A percentile compares a stretch with the other conserved stretches of the same genome.
phyloP scores from a whole-genome alignment of 1,139 yeast species.

The Nakaseomyces kungkrabaensis region DNA sequence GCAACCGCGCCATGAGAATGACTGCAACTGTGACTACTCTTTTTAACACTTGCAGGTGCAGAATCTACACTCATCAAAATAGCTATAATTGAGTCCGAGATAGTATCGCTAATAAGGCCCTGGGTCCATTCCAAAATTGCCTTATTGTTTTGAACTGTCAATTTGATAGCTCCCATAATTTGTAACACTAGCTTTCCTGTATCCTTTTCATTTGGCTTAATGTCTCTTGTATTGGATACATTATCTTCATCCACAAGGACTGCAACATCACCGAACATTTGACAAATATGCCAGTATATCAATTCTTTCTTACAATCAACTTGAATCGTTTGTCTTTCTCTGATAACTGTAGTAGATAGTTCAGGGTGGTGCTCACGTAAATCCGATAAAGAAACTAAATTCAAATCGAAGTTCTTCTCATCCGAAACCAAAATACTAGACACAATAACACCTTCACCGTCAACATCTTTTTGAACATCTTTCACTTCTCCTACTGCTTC shows the following conservation, averaged over 20 bases:
- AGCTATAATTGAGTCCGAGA: constrained; percentile 91
- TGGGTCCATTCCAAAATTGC: constrained; percentile 85
- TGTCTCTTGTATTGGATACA: constrained; percentile 27
- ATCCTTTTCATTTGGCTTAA: constrained; percentile 5
- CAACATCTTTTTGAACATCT: constrained; percentile 3
- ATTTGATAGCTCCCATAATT: constrained; percentile 42
- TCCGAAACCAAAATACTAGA: constrained; percentile 82
- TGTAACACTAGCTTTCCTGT: constrained; percentile 33
- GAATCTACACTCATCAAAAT: constrained; percentile 86
- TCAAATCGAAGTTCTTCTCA: constrained; percentile 73
- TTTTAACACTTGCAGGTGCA: constrained; percentile 87
- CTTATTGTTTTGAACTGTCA: constrained; percentile 42
- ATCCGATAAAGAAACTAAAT: constrained; percentile 72
- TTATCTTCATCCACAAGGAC: constrained; percentile 49
- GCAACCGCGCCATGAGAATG: constrained; percentile 34
- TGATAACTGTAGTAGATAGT: constrained; percentile 73
- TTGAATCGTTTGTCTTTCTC: constrained; percentile 67
- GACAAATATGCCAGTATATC: constrained; percentile 81
- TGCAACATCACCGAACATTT: constrained; percentile 86
- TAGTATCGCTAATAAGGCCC: constrained; percentile 79
- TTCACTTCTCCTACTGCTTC: constrained; percentile 12
- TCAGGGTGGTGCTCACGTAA: constrained; percentile 76
- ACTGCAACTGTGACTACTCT: constrained; percentile 52
- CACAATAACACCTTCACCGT: constrained; percentile 33
- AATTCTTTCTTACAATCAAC: constrained; percentile 76